Evolutionary conservation across 2,329 filamentous ascomycete species (phyloP).

Genomic region (Stagonosporopsis rhizophila): DNA sequence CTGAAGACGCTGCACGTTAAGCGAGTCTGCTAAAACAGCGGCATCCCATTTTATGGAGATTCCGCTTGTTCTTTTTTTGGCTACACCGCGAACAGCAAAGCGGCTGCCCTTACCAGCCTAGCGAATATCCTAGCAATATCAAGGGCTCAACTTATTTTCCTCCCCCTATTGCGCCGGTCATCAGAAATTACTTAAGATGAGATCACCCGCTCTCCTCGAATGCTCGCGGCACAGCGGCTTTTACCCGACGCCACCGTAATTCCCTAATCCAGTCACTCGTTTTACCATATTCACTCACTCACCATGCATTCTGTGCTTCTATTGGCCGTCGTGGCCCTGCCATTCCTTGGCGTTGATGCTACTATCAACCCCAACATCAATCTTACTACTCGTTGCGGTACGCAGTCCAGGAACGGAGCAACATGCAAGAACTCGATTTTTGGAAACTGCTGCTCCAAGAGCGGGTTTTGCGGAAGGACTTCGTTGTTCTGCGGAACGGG

Average conservation of each 20-base stretch:
- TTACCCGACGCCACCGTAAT: background rate
- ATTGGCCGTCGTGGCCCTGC: constrained; percentile 15
- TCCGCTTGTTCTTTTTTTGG: constrained; percentile 6
- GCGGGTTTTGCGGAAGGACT: constrained; percentile 52
- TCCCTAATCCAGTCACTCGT: constrained; percentile 10
- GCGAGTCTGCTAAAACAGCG: background rate
- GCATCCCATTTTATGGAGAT: constrained; percentile 11
- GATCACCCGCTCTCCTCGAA: constrained; percentile 5
- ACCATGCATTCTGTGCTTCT: constrained; percentile 15
- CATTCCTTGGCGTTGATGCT: constrained; percentile 15
- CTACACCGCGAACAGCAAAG: constrained; percentile 14
- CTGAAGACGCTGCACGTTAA: constrained; percentile 5
- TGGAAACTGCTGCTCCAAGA: constrained; percentile 55
- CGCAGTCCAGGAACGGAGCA: constrained; percentile 8
- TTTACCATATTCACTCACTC: background rate
- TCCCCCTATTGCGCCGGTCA: constrained; percentile 11
- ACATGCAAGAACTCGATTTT: constrained; percentile 54
- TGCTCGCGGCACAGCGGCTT: background rate
- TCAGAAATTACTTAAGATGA: constrained; percentile 1
- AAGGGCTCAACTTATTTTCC: background rate
- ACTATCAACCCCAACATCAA: background rate
- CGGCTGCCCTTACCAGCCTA: constrained; percentile 4
- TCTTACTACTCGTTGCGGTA: constrained; percentile 11
- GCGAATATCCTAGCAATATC: constrained; percentile 4
- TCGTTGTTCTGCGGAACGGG: constrained; percentile 39